Evolutionary conservation across 2,329 filamentous ascomycete genomes (phyloP).

Genomic region (Cryphonectria parasitica): DNA sequence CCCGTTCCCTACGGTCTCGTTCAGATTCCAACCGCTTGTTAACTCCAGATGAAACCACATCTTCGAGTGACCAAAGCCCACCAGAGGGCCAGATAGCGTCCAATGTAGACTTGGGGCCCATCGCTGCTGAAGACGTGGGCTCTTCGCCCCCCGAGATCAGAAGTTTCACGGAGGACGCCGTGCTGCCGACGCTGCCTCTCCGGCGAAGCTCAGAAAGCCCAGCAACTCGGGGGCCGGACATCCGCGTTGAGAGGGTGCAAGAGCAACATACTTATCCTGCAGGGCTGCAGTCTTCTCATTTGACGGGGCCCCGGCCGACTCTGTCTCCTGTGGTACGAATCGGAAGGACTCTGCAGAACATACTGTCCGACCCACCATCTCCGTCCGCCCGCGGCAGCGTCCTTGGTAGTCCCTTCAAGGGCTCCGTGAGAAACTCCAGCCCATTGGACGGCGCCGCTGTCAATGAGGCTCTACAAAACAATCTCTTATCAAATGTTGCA

Average conservation of each 20-base stretch:
- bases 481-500: conserved; percentile 14
- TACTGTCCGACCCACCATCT: conserved; percentile 62
- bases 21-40: conserved; percentile 51
- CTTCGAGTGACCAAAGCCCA: conserved; percentile 31
- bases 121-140: conserved; percentile 23
- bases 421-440: conserved; percentile 40
- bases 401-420: conserved; percentile 60
- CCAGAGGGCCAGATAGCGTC: conserved; percentile 12
- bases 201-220: conserved; percentile 32
- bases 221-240: conserved; percentile 17
- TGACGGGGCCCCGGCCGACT: conserved; percentile 44
- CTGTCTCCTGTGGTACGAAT: conserved; percentile 63
- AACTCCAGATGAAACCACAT: conserved; percentile 57
- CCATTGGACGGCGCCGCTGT: conserved; percentile 35
- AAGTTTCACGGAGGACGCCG: conserved; percentile 16
- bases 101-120: neutral
- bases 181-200: conserved; percentile 9
- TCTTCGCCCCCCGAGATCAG: conserved; percentile 29
- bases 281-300: conserved; percentile 35
- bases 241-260: conserved; percentile 22
- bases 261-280: conserved; percentile 15
- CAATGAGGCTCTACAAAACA: conserved; percentile 19
- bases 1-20: conserved; percentile 40
- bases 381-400: conserved; percentile 55
- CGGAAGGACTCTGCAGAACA: conserved; percentile 59